Evolutionary conservation across 352 stramenopile species (phyloP), one percentile per base, ranked within the genome.

Genomic region (Pythium pectinolyticum): DNA sequence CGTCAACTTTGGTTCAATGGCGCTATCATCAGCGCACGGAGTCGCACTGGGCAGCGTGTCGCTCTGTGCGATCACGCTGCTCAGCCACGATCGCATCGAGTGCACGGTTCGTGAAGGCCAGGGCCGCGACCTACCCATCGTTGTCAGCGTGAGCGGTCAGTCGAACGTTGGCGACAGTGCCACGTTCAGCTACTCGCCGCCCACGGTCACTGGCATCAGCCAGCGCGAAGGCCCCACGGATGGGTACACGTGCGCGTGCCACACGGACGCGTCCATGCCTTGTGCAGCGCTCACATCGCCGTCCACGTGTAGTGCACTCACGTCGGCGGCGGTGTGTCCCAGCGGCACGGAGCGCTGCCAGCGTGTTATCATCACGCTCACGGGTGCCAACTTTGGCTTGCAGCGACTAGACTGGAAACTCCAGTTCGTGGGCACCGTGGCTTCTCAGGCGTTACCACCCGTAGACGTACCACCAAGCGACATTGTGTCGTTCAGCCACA

Each of bases 401-500:
- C 68, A 74, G 17, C 53, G 68, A 0, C 67, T 61, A 2, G 65
- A 78, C 50, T 89, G 80, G 80, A 57, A 59, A 5, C 72, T 89
- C 10, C 62, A 81, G 49, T 58, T 88, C 3, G 34, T 73, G 1
- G 47, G 53, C 5, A 58, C 51, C 2, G 61, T 70, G 8, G 34
- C 47, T 0, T 60, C 75, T 31, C 39, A 45, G 9, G 11, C 27
- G 0, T 57, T 80, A 32, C 66, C 74, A 56, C 54, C 65, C 0
- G 61, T 84, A 17, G 66, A 66, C 52, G 52, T 89, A 20, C 75
- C 70, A 2, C 32, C 39, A 2, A 58, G 66, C 35, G 71, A 84
- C 25, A 74, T 86, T 46, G 47, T 84, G 2, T 85, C 75, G 62
- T 89, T 81, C 62, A 86, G 73, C 53, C 80, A 89, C 66, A 79